phyloP scores from a whole-genome alignment of 768 basidiomycete species.

The Tylopilus balloui region DNA sequence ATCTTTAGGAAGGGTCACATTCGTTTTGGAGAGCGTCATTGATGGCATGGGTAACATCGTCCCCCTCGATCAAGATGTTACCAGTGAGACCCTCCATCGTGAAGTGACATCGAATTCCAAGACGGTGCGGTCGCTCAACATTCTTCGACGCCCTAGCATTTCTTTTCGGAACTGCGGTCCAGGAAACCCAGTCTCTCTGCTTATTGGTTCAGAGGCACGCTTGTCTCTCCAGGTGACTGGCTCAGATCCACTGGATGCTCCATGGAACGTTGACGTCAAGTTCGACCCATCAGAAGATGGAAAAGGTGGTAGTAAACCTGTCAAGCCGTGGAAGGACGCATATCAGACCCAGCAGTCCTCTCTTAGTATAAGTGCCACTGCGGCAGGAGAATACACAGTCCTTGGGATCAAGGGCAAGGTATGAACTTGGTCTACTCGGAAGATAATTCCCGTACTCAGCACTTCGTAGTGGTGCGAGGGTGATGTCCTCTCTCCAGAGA shows the following conservation, averaged over 20 bases:
- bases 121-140: constrained; percentile 56
- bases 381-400: constrained; percentile 78
- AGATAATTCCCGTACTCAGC: constrained; percentile 2
- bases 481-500: constrained; percentile 78
- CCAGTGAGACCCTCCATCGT: constrained; percentile 15
- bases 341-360: constrained; percentile 49
- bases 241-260: constrained; percentile 58
- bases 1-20: constrained; percentile 62
- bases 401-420: constrained; percentile 67
- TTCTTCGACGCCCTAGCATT: constrained; percentile 66
- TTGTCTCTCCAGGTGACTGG: constrained; percentile 51
- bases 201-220: constrained; percentile 62
- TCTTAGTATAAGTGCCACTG: constrained; percentile 45
- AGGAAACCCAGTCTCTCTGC: constrained; percentile 63
- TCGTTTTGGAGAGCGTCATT: constrained; percentile 75
- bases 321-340: constrained; percentile 61
- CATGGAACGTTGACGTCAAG: constrained; percentile 60
- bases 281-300: constrained; percentile 52
- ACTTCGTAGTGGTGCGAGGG: constrained; percentile 65
- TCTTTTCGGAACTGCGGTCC: constrained; percentile 73
- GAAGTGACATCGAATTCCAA: constrained; percentile 37
- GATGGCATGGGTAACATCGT: constrained; percentile 79
- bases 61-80: constrained; percentile 37
- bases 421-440: background rate
- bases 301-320: constrained; percentile 36